Evolutionary conservation across 2,329 filamentous ascomycete genomes (phyloP).

Genomic region (Scedosporium dehoogii): DNA sequence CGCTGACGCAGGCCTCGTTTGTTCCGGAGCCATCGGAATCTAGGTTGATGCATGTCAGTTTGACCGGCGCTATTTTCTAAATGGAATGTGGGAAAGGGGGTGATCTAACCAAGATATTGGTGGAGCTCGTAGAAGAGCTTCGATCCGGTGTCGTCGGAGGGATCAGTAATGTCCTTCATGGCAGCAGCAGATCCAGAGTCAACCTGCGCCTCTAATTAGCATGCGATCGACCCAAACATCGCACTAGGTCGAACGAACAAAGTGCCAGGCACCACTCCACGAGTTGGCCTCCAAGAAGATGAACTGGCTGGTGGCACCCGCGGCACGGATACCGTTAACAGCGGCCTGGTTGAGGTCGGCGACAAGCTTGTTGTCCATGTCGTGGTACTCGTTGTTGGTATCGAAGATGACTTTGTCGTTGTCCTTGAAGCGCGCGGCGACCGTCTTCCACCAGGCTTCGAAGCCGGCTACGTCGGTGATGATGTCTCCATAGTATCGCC

Average conservation of each 20-base stretch:
- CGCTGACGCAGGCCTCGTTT: slow-evolving; percentile 32
- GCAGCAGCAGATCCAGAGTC: slow-evolving; percentile 1
- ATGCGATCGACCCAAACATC: slow-evolving; percentile 14
- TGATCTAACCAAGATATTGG: slow-evolving; percentile 35
- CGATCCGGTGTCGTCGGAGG: slow-evolving; percentile 36
- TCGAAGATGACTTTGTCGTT: slow-evolving; percentile 52
- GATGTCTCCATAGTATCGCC: slow-evolving; percentile 39
- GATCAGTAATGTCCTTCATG: slow-evolving; percentile 21
- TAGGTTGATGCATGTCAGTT: not conserved
- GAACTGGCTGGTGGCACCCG: slow-evolving; percentile 42
- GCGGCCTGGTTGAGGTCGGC: slow-evolving; percentile 54
- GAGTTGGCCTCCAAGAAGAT: slow-evolving; percentile 48
- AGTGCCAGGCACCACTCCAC: slow-evolving; percentile 39
- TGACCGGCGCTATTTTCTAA: not conserved
- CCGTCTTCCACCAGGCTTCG: slow-evolving; percentile 44
- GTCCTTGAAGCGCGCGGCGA: slow-evolving; percentile 41
- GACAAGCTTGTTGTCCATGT: slow-evolving; percentile 50
- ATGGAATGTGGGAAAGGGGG: not conserved
- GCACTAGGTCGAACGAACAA: slow-evolving; percentile 20
- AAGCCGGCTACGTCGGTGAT: slow-evolving; percentile 45
- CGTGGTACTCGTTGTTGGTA: slow-evolving; percentile 59
- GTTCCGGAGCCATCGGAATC: slow-evolving; percentile 45
- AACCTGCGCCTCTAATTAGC: not conserved
- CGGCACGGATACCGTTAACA: slow-evolving; percentile 49
- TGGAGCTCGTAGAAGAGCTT: slow-evolving; percentile 50